Conservation (phyloP, 2,329 filamentous ascomycete species). For the Aspergillus arachidicola region DNA sequence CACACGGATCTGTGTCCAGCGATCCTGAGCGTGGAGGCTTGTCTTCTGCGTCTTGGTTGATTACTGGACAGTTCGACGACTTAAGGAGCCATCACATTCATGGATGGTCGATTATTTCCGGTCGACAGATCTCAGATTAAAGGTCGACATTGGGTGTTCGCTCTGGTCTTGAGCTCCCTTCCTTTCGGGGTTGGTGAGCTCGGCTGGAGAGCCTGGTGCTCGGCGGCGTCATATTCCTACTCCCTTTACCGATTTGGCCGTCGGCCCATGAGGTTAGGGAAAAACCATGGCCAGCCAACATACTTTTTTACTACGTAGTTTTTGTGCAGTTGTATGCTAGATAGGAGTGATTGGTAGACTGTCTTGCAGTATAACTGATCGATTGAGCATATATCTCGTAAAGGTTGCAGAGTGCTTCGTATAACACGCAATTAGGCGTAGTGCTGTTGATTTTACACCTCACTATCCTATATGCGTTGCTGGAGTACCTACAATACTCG, state of each 20-base stretch:
- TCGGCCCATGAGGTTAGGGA: conserved; percentile 87
- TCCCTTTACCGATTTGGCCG: conserved; percentile 81
- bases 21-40: conserved; percentile 65
- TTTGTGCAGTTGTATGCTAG: not conserved
- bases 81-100: conserved; percentile 69
- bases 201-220: conserved; percentile 57
- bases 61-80: conserved; percentile 83
- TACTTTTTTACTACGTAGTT: conserved; percentile 31
- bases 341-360: not conserved
- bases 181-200: conserved; percentile 61
- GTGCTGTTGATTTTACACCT: not conserved
- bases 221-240: conserved; percentile 82
- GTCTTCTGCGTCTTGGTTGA: conserved; percentile 69
- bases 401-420: not conserved
- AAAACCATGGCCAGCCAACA: conserved; percentile 82
- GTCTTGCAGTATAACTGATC: not conserved
- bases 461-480: not conserved
- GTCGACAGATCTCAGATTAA: conserved; percentile 95
- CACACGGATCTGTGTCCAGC: conserved; percentile 81
- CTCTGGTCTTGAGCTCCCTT: conserved; percentile 67
- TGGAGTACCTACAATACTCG: not conserved
- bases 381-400: not conserved
- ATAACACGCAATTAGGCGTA: not conserved
- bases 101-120: conserved; percentile 76
- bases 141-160: conserved; percentile 53